Evolutionary conservation across 768 basidiomycete species (phyloP).

Genomic region (Tulasnella sp.): DNA sequence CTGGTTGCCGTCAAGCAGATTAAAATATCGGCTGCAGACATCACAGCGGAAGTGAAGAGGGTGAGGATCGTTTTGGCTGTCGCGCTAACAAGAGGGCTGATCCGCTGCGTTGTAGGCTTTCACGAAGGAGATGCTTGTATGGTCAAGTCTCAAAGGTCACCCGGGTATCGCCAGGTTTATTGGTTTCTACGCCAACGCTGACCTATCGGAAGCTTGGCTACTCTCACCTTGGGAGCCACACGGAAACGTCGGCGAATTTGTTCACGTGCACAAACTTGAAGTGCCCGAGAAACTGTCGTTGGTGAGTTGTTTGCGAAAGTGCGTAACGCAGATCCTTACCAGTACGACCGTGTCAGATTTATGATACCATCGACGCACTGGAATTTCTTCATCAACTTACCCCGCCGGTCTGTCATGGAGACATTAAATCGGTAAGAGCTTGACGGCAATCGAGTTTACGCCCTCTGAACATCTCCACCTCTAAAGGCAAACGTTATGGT

Average conservation of each 20-base stretch:
- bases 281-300: background rate
- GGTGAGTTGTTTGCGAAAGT: background rate
- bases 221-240: background rate
- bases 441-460: no score
- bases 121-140: background rate
- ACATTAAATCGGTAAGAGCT: background rate
- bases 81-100: background rate
- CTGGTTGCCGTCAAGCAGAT: constrained; percentile 3
- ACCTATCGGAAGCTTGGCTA: background rate
- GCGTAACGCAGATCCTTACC: background rate
- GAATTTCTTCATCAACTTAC: background rate
- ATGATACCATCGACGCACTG: background rate
- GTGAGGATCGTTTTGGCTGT: background rate
- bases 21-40: background rate
- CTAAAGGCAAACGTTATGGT: constrained; percentile 17
- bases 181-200: background rate
- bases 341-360: background rate
- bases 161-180: background rate
- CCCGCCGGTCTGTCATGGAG: background rate
- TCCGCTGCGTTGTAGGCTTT: background rate
- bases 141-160: background rate
- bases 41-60: background rate
- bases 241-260: background rate
- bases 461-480: background rate
- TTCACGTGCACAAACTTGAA: background rate